Evolutionary conservation across 2,329 filamentous ascomycete species (phyloP).

Genomic region (Didymella segeticola): DNA sequence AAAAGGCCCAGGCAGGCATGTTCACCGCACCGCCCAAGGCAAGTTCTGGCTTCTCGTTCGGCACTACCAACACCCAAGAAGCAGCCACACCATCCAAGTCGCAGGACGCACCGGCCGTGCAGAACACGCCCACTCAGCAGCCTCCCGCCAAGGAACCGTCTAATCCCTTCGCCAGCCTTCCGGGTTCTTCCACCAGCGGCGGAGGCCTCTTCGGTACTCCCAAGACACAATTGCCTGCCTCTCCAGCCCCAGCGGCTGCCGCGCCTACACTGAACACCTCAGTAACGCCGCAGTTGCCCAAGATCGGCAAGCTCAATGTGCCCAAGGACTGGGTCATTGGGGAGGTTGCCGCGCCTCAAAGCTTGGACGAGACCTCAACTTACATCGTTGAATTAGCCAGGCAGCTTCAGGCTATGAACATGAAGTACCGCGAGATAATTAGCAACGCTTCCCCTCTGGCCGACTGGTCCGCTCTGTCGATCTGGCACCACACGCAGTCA

Average conservation of each 20-base stretch:
- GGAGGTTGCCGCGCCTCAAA: constrained; percentile 12
- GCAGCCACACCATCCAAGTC: constrained; percentile 18
- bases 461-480: constrained; percentile 41
- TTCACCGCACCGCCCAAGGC: constrained; percentile 32
- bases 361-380: constrained; percentile 19
- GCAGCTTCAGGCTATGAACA: constrained; percentile 38
- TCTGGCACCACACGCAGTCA: constrained; percentile 40
- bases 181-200: constrained; percentile 20
- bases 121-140: constrained; percentile 18
- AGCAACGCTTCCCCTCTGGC: constrained; percentile 28
- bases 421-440: constrained; percentile 36
- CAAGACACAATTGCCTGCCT: constrained; percentile 21
- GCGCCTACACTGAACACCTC: constrained; percentile 7
- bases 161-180: constrained; percentile 26
- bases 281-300: constrained; percentile 25
- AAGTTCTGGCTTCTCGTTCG: constrained; percentile 27
- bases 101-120: constrained; percentile 8
- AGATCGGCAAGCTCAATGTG: constrained; percentile 34
- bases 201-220: constrained; percentile 25
- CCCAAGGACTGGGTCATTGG: constrained; percentile 34
- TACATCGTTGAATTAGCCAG: constrained; percentile 26
- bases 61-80: constrained; percentile 20
- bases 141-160: constrained; percentile 15
- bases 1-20: constrained; percentile 23
- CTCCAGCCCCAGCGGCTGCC: constrained; percentile 22